Evolutionary conservation across 352 stramenopile species (phyloP).

Genomic region (Phytophthora rubi): DNA sequence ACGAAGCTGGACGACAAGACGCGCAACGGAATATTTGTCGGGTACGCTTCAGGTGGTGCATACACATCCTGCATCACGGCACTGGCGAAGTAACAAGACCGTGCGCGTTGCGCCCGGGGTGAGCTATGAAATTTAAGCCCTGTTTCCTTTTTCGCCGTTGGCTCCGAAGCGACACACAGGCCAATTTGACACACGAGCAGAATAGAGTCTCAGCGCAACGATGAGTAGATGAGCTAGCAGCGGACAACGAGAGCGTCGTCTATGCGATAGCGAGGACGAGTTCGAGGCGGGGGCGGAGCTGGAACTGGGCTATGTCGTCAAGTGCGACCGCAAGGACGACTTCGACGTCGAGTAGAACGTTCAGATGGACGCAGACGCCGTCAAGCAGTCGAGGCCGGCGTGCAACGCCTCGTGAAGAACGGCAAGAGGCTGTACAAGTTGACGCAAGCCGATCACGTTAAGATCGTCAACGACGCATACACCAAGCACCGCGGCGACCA

Average conservation of each 20-base stretch:
- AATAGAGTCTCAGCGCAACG: slow-evolving; percentile 29
- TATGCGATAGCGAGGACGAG: slow-evolving; percentile 82
- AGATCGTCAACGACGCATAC: too few species aligned
- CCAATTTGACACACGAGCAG: background rate
- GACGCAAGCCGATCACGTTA: too few species aligned
- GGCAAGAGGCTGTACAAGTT: too few species aligned
- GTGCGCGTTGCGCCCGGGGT: too few species aligned
- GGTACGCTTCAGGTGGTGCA: background rate
- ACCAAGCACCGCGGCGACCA: slow-evolving; percentile 51
- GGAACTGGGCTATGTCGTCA: slow-evolving; percentile 50
- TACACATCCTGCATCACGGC: background rate
- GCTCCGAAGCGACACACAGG: background rate
- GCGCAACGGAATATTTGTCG: background rate
- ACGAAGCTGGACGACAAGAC: background rate
- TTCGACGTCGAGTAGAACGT: slow-evolving; percentile 10
- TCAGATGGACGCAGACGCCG: too few species aligned
- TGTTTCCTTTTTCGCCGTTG: background rate
- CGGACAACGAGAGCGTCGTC: slow-evolving; percentile 55
- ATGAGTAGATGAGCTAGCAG: slow-evolving; percentile 72
- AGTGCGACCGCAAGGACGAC: slow-evolving; percentile 49
- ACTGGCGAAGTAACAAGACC: background rate
- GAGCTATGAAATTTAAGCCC: too few species aligned
- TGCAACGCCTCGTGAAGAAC: too few species aligned
- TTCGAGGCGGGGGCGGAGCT: slow-evolving; percentile 76
- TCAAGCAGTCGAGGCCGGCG: too few species aligned